phyloP scores from a whole-genome alignment of 345 rosid genomes.

The Hirschfeldia incana region DNA sequence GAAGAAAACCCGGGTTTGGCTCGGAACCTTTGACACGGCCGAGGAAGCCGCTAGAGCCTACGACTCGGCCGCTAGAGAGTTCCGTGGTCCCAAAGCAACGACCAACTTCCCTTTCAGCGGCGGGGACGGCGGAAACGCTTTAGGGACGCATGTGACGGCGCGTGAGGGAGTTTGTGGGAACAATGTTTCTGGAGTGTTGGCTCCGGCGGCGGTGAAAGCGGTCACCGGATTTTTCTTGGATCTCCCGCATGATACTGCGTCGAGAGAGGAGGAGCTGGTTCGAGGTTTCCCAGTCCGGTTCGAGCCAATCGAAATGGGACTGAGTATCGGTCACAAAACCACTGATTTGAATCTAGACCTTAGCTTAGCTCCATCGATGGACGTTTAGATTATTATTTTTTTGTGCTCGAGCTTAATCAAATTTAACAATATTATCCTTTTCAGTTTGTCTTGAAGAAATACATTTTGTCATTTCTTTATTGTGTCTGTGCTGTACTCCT shows the following conservation, averaged over 20 bases:
- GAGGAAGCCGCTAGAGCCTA: slow-evolving; percentile 68
- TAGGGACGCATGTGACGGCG: background rate
- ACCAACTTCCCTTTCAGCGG: slow-evolving; percentile 37
- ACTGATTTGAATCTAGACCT: slow-evolving; percentile 51
- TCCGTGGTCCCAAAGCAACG: slow-evolving; percentile 62
- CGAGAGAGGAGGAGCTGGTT: slow-evolving; percentile 1
- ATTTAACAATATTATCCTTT: slow-evolving; percentile 7
- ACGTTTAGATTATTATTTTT: slow-evolving; percentile 37
- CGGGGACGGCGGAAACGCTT: slow-evolving; percentile 36
- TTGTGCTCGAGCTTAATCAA: background rate
- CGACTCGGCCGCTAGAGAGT: slow-evolving; percentile 55
- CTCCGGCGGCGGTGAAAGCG: slow-evolving; percentile 14
- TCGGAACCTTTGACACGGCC: slow-evolving; percentile 61
- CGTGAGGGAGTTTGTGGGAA: background rate
- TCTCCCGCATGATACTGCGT: background rate
- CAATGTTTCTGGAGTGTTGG: slow-evolving; percentile 45
- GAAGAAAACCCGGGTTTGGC: slow-evolving; percentile 65
- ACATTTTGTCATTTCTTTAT: background rate
- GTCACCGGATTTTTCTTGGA: slow-evolving; percentile 1
- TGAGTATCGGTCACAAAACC: slow-evolving; percentile 35
- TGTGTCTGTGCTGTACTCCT: background rate
- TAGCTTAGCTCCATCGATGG: slow-evolving; percentile 56
- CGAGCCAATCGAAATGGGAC: slow-evolving; percentile 40
- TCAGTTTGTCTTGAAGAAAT: background rate
- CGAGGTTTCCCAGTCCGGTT: slow-evolving; percentile 26